Evolutionary conservation across 192 early-diverging fungal genomes (phyloP), one percentile per base, ranked within the genome.

Genomic region (Chytriomyces sp.): DNA sequence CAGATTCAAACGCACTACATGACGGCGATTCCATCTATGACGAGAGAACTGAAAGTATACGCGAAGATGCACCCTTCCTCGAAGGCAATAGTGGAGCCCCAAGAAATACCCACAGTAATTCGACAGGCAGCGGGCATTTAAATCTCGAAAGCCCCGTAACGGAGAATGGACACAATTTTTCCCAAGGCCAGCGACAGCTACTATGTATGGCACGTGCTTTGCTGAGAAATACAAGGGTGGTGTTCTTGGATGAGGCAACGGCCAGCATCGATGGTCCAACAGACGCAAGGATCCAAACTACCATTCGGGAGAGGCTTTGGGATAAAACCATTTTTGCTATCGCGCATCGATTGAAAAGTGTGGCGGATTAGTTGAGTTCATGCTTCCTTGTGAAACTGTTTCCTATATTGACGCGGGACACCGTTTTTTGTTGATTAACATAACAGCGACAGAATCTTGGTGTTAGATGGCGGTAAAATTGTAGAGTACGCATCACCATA

Each of bases 231-330:
- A 71, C 78, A 26, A 24, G 67, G 13, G 53, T 85, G 5, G 71
- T 85, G 28, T 47, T 86, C 43, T 57, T 88, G 61, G 87, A 88
- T 63, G 87, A 87, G 64, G 95, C 96, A 0, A 97, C 97, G 0
- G 96, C 94, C 9, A 90, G 89, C 4, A 93, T 96, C 5, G 97
- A 98, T 76, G 89, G 91, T 80, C 86, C 90, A 66, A 96, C 94
- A 16, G 97, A 98, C 76, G 86, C 86, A n/a, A 86, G 86, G 50
- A 97, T 98, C 80, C 96, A 98, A 81, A 77, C 80, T 23, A 94
- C 95, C 0, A 96, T 98, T 67, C 91, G 94, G 45, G 75, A 75
- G 28, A 88, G 91, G 67, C 86, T 91, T 64, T 81, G 83, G 47
- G 78, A 91, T 61, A 87, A 90, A 5, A 93, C 97, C 0, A 78